Evolutionary conservation across 371 early-diverging fungal genomes (phyloP).

Genomic region (Syncephalastrum monosporum): DNA sequence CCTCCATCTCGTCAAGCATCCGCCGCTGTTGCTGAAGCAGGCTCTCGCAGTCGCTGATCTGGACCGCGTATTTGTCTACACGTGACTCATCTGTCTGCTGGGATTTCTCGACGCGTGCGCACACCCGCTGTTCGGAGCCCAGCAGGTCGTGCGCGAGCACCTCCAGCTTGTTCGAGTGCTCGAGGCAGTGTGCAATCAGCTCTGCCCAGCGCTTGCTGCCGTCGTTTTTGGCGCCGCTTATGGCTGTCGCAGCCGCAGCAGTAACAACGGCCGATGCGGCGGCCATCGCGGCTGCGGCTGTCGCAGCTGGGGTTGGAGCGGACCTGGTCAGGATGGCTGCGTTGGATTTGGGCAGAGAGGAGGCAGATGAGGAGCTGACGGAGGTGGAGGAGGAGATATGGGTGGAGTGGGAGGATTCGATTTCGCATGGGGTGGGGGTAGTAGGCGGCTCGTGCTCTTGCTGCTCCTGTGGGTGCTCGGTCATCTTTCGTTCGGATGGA

Average conservation of each 20-base stretch:
- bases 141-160: conserved; percentile 13
- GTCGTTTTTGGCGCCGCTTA: background rate
- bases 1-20: conserved; percentile 20
- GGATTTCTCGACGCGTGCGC: background rate
- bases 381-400: conserved; percentile 7
- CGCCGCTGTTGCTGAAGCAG: conserved; percentile 13
- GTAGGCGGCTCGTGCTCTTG: conserved; percentile 1
- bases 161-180: conserved; percentile 13
- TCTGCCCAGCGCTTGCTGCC: conserved; percentile 11
- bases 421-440: background rate
- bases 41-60: conserved; percentile 13
- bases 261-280: conserved; percentile 1
- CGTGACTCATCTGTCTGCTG: conserved; percentile 6
- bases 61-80: conserved; percentile 6
- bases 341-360: background rate
- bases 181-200: conserved; percentile 7
- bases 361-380: conserved; percentile 1
- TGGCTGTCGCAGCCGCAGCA: background rate
- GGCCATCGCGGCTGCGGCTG: conserved; percentile 11
- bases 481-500: background rate
- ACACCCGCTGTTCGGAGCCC: conserved; percentile 2
- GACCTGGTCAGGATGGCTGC: background rate
- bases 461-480: conserved; percentile 9
- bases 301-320: conserved; percentile 10
- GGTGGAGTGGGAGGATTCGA: conserved; percentile 4